Percentiles rank a stretch among this genome's conserved stretches.
Evolutionary conservation across 345 rosid genomes (phyloP).

Genomic region (Noccaea bulbosa): DNA sequence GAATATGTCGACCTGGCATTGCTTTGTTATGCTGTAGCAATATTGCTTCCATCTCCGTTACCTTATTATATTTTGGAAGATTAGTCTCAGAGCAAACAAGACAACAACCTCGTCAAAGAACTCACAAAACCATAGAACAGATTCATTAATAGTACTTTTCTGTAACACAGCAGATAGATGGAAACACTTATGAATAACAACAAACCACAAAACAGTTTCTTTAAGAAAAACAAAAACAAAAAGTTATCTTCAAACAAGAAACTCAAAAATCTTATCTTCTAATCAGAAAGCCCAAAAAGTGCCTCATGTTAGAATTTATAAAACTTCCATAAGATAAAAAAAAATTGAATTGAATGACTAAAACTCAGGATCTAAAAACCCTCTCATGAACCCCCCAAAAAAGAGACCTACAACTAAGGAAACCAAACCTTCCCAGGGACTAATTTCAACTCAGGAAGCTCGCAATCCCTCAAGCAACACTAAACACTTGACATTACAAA

Average conservation of each 20-base stretch:
- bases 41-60: slow-evolving; percentile 90
- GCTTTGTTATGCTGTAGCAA: slow-evolving; percentile 73
- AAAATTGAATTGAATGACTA: slow-evolving; percentile 9
- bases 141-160: not conserved
- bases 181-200: slow-evolving; percentile 4
- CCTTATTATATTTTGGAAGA: slow-evolving; percentile 50
- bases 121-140: no score
- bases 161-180: slow-evolving; percentile 6
- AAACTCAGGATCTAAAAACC: slow-evolving; percentile 22
- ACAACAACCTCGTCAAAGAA: slow-evolving; percentile 8
- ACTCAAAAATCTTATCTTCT: not conserved
- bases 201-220: slow-evolving; percentile 18
- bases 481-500: slow-evolving; percentile 14
- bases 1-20: slow-evolving; percentile 80
- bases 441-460: not conserved
- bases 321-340: slow-evolving; percentile 1
- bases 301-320: not conserved
- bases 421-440: slow-evolving; percentile 21
- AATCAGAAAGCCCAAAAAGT: slow-evolving; percentile 9
- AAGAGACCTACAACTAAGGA: not conserved
- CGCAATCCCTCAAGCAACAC: slow-evolving; percentile 1
- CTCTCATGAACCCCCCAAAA: slow-evolving; percentile 11
- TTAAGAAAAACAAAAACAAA: not conserved
- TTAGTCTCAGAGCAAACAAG: slow-evolving; percentile 25
- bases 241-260: not conserved